A percentile compares a stretch with the other conserved stretches of the same genome.
Evolutionary conservation across 2,329 filamentous ascomycete species (phyloP).

Genomic region (Claviceps citrina): DNA sequence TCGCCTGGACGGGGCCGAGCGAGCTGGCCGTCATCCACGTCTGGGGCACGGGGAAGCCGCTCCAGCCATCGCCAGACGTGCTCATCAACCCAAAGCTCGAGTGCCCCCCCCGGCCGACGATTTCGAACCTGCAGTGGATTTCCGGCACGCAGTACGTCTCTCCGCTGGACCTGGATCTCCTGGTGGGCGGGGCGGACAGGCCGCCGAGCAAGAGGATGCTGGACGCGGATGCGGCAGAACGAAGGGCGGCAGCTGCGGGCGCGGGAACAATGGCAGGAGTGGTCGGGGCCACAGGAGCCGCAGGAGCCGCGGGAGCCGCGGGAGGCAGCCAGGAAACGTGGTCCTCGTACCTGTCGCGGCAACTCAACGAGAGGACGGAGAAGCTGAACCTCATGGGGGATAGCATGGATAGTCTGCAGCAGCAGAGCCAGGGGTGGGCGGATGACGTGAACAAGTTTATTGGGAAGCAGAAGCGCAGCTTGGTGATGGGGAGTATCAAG

Average conservation of each 20-base stretch:
- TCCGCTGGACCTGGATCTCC: constrained; percentile 69
- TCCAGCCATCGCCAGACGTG: constrained; percentile 51
- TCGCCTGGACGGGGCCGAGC: constrained; percentile 78
- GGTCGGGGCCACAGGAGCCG: constrained; percentile 18
- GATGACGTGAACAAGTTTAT: constrained; percentile 82
- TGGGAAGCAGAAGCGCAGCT: constrained; percentile 70
- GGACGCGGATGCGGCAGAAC: constrained; percentile 61
- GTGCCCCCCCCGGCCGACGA: constrained; percentile 72
- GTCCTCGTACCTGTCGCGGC: constrained; percentile 69
- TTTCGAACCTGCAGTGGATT: constrained; percentile 93
- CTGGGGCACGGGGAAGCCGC: constrained; percentile 58
- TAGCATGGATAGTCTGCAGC: constrained; percentile 66
- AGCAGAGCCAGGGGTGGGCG: constrained; percentile 70
- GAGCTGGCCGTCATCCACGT: constrained; percentile 72
- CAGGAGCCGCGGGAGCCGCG: constrained; percentile 12
- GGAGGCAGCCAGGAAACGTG: constrained; percentile 39
- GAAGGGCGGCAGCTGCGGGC: constrained; percentile 36
- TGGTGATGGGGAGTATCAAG: constrained; percentile 56
- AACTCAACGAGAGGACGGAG: constrained; percentile 82
- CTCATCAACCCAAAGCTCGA: constrained; percentile 63
- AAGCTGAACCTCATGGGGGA: constrained; percentile 71
- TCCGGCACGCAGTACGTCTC: constrained; percentile 86
- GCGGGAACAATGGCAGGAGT: constrained; percentile 25
- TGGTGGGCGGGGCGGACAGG: constrained; percentile 78
- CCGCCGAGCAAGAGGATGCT: constrained; percentile 82